A percentile compares a stretch with the other conserved stretches of the same genome.
Evolutionary conservation across 352 stramenopile species (phyloP).

Genomic region (Aphanomyces invadans): DNA sequence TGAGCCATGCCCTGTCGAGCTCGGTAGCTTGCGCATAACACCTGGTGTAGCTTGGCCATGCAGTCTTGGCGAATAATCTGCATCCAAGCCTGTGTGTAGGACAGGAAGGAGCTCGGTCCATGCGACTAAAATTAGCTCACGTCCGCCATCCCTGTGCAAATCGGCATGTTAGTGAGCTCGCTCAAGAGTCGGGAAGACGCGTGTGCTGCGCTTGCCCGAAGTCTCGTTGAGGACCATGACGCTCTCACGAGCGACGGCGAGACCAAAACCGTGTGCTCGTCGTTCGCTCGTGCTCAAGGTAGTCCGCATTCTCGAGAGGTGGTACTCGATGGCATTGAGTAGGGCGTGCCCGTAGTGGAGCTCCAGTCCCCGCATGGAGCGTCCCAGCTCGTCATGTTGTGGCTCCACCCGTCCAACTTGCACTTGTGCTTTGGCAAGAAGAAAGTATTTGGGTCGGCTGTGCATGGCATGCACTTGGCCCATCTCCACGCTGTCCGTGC

Average conservation of each 20-base stretch:
- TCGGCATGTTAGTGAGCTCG: background rate
- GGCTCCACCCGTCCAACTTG: constrained; percentile 12
- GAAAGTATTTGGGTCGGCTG: background rate
- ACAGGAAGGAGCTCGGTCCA: too few species aligned
- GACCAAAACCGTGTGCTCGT: constrained; percentile 1
- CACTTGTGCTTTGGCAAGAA: constrained; percentile 1
- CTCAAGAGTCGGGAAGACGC: background rate
- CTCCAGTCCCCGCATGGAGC: background rate
- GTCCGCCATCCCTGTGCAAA: background rate
- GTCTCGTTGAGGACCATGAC: background rate
- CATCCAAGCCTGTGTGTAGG: too few species aligned
- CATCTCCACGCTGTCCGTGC: background rate
- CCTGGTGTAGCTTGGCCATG: too few species aligned
- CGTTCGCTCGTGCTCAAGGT: constrained; percentile 15
- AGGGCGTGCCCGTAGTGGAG: background rate
- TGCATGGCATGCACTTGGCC: constrained; percentile 1
- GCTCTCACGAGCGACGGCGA: background rate
- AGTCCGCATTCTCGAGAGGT: too few species aligned
- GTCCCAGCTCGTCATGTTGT: background rate
- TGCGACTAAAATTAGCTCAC: too few species aligned
- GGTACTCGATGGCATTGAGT: too few species aligned
- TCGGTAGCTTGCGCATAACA: too few species aligned
- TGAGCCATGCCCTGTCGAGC: too few species aligned
- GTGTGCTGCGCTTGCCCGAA: background rate
- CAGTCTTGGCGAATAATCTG: background rate